Evolutionary conservation across 495 filamentous ascomycete genomes (phyloP).

Genomic region (Cercophora newfieldiana): DNA sequence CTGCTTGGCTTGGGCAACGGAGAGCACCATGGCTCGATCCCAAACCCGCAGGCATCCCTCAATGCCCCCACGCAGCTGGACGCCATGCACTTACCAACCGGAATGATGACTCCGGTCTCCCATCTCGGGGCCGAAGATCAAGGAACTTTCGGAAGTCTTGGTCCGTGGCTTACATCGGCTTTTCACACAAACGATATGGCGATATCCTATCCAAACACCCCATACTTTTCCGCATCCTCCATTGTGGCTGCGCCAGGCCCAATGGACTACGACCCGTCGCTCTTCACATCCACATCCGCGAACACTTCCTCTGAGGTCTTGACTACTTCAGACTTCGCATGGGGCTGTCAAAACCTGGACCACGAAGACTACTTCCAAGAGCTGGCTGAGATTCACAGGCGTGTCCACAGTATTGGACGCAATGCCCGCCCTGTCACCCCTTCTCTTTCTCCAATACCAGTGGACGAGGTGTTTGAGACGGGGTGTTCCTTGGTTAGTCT

Average conservation of each 20-base stretch:
- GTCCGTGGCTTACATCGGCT: not conserved
- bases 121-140: not conserved
- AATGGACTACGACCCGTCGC: not conserved
- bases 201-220: not conserved
- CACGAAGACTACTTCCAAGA: constrained; percentile 20
- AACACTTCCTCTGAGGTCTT: not conserved
- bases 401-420: constrained; percentile 19
- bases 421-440: not conserved
- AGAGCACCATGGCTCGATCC: not conserved
- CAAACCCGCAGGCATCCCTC: not conserved
- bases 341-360: not conserved
- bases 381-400: constrained; percentile 11
- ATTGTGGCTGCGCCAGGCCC: not conserved
- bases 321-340: not conserved
- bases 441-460: constrained; percentile 7
- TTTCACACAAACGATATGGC: not conserved
- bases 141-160: not conserved
- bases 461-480: constrained; percentile 21
- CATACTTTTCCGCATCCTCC: not conserved
- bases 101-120: not conserved
- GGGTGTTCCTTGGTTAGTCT: constrained; percentile 22
- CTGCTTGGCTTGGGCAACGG: not conserved
- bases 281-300: not conserved
- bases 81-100: too few relatives aligned
- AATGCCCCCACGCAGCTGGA: not conserved